Conservation (phyloP, 1,284 basidiomycete species). For the Cryptococcus sp. region DNA sequence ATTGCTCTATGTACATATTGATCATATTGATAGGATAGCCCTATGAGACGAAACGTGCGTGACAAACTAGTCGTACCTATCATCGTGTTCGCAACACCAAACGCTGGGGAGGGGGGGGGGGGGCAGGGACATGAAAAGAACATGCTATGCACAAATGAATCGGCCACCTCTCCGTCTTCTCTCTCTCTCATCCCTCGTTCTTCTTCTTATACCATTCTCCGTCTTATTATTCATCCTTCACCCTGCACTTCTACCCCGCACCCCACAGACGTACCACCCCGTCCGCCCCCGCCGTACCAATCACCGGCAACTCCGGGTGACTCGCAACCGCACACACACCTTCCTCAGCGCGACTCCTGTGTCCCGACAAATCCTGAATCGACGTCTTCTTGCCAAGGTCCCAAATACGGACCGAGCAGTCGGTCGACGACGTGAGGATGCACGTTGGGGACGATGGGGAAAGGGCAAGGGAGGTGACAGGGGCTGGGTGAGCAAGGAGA, state of each 20-base stretch:
- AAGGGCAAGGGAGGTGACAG: constrained; percentile 84
- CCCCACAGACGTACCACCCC: constrained; percentile 82
- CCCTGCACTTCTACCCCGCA: constrained; percentile 11
- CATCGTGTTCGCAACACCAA: no score
- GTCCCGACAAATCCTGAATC: constrained; percentile 80
- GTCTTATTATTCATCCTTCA: not conserved
- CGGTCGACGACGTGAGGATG: constrained; percentile 85
- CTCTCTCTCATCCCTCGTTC: not conserved
- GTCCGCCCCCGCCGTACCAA: constrained; percentile 91
- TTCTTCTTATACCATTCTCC: not conserved
- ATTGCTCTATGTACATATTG: no score
- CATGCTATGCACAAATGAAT: not conserved
- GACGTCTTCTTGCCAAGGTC: constrained; percentile 66
- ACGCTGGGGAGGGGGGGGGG: no score
- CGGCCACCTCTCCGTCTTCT: not conserved
- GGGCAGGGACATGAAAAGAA: not conserved
- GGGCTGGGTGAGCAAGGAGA: constrained; percentile 85
- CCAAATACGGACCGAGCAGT: constrained; percentile 94
- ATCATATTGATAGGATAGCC: no score
- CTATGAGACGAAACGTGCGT: no score
- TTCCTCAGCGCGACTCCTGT: constrained; percentile 82
- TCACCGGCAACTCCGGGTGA: constrained; percentile 76
- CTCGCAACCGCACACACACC: constrained; percentile 63
- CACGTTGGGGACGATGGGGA: constrained; percentile 66
- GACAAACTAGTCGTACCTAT: no score